phyloP scores from a whole-genome alignment of 169 alveolate genomes.

The Eimeria praecox region DNA sequence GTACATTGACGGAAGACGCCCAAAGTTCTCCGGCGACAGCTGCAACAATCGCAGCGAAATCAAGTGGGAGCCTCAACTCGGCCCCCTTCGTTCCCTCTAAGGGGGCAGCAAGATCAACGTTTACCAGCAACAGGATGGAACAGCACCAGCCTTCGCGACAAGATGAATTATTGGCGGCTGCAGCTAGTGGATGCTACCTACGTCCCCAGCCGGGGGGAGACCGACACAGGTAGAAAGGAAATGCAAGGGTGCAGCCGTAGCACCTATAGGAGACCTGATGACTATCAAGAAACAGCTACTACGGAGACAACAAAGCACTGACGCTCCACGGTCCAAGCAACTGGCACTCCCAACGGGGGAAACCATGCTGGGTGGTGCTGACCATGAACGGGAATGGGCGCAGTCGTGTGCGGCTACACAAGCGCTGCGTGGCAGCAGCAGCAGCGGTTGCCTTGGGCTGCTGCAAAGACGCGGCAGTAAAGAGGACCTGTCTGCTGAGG shows the following conservation, averaged over 20 bases:
- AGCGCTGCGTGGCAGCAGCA: slow-evolving; percentile 56
- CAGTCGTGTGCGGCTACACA: slow-evolving; percentile 40
- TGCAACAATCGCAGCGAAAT: slow-evolving; percentile 9
- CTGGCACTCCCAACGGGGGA: background rate
- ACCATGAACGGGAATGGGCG: slow-evolving; percentile 62
- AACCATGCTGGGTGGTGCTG: slow-evolving; percentile 1
- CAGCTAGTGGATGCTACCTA: background rate
- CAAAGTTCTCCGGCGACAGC: slow-evolving; percentile 30
- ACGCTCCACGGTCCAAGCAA: background rate
- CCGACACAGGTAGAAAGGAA: background rate
- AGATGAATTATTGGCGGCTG: background rate
- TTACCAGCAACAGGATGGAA: background rate
- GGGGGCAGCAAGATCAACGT: background rate
- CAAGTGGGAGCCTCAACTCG: background rate
- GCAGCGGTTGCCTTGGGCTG: slow-evolving; percentile 78
- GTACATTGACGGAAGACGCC: slow-evolving; percentile 46
- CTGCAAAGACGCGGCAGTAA: slow-evolving; percentile 88
- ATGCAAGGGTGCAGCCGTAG: background rate
- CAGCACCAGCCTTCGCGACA: background rate
- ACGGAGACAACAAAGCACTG: background rate
- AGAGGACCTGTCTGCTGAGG: slow-evolving; percentile 98
- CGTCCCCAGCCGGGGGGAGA: background rate
- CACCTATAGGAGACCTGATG: background rate
- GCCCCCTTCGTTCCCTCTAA: background rate
- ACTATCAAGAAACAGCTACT: background rate